Percentiles rank a stretch among this genome's conserved stretches.
Conservation (phyloP, 345 rosid species). For the Pelargonium nanum region DNA sequence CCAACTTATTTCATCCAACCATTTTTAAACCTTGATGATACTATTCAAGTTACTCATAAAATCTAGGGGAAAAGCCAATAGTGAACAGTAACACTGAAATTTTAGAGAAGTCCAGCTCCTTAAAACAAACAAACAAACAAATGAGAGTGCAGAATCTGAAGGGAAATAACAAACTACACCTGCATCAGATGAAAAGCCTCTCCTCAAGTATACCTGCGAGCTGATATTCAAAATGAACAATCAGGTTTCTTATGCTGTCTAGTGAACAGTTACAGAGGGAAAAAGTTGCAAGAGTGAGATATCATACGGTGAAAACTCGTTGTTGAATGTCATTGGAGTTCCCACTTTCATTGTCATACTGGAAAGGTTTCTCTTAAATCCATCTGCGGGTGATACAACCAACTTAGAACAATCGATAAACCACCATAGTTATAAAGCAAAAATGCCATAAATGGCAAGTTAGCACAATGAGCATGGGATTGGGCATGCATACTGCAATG, state of each 20-base stretch:
- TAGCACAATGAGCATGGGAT: neutral
- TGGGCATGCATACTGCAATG: neutral
- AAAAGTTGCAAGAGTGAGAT: neutral
- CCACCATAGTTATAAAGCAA: neutral
- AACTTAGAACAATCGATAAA: neutral
- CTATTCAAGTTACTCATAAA: too few relatives aligned
- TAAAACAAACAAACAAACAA: neutral
- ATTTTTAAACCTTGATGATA: neutral
- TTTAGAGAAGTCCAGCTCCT: neutral
- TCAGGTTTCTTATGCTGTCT: neutral
- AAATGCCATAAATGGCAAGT: neutral
- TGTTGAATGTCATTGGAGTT: constrained; percentile 20
- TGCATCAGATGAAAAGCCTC: constrained; percentile 72
- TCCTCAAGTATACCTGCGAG: constrained; percentile 32
- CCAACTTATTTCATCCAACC: neutral
- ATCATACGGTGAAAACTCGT: constrained; percentile 28
- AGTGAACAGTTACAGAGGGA: neutral
- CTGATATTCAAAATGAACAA: constrained; percentile 24
- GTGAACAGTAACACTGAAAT: neutral
- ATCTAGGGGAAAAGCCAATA: too few relatives aligned
- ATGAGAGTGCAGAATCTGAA: neutral
- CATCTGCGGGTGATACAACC: constrained; percentile 16
- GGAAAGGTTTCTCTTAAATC: constrained; percentile 23
- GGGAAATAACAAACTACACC: constrained; percentile 24
- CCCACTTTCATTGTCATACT: constrained; percentile 24